Evolutionary conservation across 805 yeast species (phyloP).

Genomic region (Candida jianshihensis): DNA sequence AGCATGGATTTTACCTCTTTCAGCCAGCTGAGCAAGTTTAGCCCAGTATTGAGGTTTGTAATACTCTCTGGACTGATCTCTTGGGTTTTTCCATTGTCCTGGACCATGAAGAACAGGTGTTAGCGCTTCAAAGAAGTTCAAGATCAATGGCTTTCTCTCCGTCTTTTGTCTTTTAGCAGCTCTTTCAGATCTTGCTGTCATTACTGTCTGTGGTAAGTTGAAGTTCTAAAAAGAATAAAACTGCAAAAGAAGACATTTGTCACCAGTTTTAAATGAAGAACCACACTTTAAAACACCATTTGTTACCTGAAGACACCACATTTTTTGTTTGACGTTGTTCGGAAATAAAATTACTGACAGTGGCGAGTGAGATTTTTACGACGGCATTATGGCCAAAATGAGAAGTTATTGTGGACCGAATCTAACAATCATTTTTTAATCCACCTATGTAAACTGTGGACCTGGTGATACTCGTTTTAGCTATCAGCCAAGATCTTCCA

Average conservation of each 20-base stretch:
- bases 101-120: conserved; percentile 1
- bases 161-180: background rate
- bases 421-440: too few species aligned
- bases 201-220: background rate
- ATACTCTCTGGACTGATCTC: conserved; percentile 1
- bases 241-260: too few species aligned
- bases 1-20: background rate
- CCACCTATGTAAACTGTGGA: background rate
- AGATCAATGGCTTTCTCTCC: conserved; percentile 1
- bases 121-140: conserved; percentile 1
- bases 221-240: too few species aligned
- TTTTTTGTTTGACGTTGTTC: too few species aligned
- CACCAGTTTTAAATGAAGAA: too few species aligned
- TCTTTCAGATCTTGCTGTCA: background rate
- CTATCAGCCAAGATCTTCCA: background rate
- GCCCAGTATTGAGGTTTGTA: background rate
- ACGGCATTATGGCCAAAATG: too few species aligned
- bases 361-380: too few species aligned
- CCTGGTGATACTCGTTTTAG: too few species aligned
- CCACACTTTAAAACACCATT: too few species aligned
- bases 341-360: too few species aligned
- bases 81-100: conserved; percentile 1
- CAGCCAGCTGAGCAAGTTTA: background rate
- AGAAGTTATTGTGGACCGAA: too few species aligned
- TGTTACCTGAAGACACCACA: too few species aligned